Percentiles rank a stretch among this genome's conserved stretches.
Evolutionary conservation across 83 land plant species (phyloP).

Genomic region (Picea mariana): DNA sequence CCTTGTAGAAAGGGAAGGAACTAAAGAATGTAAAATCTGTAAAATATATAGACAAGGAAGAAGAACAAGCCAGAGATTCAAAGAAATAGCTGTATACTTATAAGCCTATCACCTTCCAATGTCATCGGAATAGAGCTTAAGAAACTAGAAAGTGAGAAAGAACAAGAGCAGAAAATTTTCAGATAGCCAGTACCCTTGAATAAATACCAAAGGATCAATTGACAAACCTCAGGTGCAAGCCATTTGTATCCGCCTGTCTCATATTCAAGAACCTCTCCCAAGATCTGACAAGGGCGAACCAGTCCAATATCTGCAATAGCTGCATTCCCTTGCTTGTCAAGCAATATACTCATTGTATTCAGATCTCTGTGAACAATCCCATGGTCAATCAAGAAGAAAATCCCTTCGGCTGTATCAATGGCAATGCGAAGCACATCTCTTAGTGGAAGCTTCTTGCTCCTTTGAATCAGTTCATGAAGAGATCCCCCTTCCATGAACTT

Average conservation of each 20-base stretch:
- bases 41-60: not conserved
- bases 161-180: not conserved
- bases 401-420: slow-evolving; percentile 65
- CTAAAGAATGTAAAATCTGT: not conserved
- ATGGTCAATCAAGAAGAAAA: slow-evolving; percentile 68
- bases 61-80: not conserved
- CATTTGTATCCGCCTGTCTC: slow-evolving; percentile 79
- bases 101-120: not conserved
- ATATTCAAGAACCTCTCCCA: slow-evolving; percentile 65
- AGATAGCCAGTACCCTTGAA: not conserved
- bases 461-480: slow-evolving; percentile 50
- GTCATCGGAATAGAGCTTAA: not conserved
- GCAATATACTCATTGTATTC: slow-evolving; percentile 54
- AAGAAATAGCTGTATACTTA: not conserved
- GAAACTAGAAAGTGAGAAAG: not conserved
- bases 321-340: slow-evolving; percentile 68
- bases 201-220: not conserved
- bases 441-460: slow-evolving; percentile 43
- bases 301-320: slow-evolving; percentile 74
- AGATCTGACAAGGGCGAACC: slow-evolving; percentile 45
- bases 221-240: slow-evolving; percentile 78
- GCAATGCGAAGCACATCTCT: slow-evolving; percentile 65
- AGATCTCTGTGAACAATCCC: slow-evolving; percentile 71
- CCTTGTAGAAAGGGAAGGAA: not conserved
- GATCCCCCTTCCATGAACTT: slow-evolving; percentile 79